Conservation (phyloP, 306 rosid genomes). For the Delonix regia region DNA sequence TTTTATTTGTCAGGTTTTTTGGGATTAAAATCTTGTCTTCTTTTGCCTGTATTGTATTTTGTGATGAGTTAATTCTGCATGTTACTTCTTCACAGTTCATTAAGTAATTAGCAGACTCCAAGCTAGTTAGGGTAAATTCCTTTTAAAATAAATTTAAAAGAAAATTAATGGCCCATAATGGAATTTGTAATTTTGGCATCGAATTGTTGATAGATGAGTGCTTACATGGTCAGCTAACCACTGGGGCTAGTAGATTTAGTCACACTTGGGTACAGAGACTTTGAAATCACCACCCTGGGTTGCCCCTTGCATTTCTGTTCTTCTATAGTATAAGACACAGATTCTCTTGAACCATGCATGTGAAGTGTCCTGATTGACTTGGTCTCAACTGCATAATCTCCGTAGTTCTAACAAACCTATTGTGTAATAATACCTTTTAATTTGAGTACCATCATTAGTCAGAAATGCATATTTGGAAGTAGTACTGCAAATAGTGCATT, state of each 20-base stretch:
- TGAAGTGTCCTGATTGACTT: conserved; percentile 15
- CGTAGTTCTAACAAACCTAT: background rate
- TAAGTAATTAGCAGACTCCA: background rate
- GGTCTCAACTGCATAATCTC: background rate
- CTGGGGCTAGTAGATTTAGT: background rate
- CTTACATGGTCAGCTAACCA: background rate
- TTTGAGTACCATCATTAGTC: conserved; percentile 8
- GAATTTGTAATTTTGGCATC: background rate
- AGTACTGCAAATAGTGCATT: background rate
- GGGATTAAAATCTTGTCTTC: background rate
- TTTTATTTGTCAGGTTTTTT: background rate
- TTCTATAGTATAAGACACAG: background rate
- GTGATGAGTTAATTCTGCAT: background rate
- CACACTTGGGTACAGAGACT: background rate
- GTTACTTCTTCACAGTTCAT: background rate
- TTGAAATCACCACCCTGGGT: background rate
- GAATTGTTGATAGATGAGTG: background rate
- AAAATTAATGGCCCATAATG: background rate
- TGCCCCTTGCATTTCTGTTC: conserved; percentile 11
- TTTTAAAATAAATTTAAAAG: background rate
- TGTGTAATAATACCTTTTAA: conserved; percentile 19
- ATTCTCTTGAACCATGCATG: background rate
- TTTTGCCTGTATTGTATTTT: background rate
- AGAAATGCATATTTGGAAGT: conserved; percentile 27
- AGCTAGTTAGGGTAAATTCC: background rate